Base-by-base conservation (phyloP, 2,329 filamentous ascomycete genomes). In the Gnomoniopsis sp. region DNA sequence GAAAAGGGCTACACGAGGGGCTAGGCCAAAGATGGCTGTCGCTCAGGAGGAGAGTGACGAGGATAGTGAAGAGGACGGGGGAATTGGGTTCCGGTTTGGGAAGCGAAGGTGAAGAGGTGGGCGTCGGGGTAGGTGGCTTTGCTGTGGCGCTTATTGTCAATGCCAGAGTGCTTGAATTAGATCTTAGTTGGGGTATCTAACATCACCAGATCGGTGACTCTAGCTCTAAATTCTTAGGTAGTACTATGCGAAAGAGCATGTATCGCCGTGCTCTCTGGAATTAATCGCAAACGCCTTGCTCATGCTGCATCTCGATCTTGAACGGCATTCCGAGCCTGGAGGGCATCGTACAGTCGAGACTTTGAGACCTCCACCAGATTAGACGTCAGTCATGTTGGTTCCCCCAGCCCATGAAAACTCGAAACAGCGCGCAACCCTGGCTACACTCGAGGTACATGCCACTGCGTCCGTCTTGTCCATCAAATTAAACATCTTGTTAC, bases 41-140 rank as follows among this genome's bases (percentile, higher is more conserved):
- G 68, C 68, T 21, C 71, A 55, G 15, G 72, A 69, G 53, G 72
- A 74, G 44, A 47, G 44, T 47, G 44, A 47, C 17, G 63, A 62
- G 19, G 69, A 69, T 43, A 73, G 84, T 36, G 83, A 80, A 61
- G 82, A 85, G 48, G 82, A 85, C 59, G 82, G 79, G 65, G 47
- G 53, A 2, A 73, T 83, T 53, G 78, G 79, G 63, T 86, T 86
- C 65, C 75, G 76, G 55, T 86, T 85, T 67, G 77, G 80, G 33
- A 79, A 77, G 68, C 74, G 81, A 65, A 75, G 75, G 65, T 79
- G 44, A 34, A 22, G 34, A 19, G 22, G 15, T 10, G 47, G 22
- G 33, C n/a, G n/a, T 15, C 4, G 3, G n/a, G 21, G 19, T 23
- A 4, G 41, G 34, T 6, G 10, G 33, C 19, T 19, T 21, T 44